Evolutionary conservation across 768 basidiomycete species (phyloP).

Genomic region (Hysterangium stoloniferum): DNA sequence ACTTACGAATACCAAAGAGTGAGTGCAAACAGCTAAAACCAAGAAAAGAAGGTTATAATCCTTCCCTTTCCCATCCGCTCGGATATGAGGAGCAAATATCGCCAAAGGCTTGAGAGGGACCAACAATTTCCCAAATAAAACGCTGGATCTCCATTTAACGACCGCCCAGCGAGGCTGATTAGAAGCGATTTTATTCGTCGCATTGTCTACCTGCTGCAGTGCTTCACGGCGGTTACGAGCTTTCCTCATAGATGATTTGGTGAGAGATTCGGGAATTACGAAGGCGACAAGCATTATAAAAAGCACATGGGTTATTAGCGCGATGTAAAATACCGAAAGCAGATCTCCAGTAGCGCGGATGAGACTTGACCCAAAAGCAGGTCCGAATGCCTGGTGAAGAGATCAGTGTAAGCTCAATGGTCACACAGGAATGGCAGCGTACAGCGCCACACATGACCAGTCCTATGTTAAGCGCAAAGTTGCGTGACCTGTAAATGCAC

Average conservation of each 20-base stretch:
- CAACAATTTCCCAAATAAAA: slow-evolving; percentile 38
- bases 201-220: neutral
- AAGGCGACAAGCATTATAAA: slow-evolving; percentile 45
- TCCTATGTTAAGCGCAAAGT: slow-evolving; percentile 60
- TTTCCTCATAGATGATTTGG: slow-evolving; percentile 38
- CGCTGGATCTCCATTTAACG: slow-evolving; percentile 8
- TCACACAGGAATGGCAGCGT: neutral
- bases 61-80: slow-evolving; percentile 22
- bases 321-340: slow-evolving; percentile 67
- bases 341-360: slow-evolving; percentile 47
- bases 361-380: slow-evolving; percentile 59
- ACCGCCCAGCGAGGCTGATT: slow-evolving; percentile 18
- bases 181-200: slow-evolving; percentile 19
- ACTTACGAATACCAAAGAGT: slow-evolving; percentile 39
- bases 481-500: slow-evolving; percentile 40
- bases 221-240: slow-evolving; percentile 26
- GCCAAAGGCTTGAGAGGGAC: slow-evolving; percentile 66
- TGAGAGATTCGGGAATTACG: slow-evolving; percentile 74
- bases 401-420: neutral
- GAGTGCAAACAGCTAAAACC: slow-evolving; percentile 45
- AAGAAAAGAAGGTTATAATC: slow-evolving; percentile 64
- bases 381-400: slow-evolving; percentile 48
- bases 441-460: slow-evolving; percentile 61
- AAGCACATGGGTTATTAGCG: slow-evolving; percentile 40
- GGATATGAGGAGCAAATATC: slow-evolving; percentile 44